Percentiles rank a stretch among this genome's conserved stretches.
These are phyloP conservation scores for Rhypophila decipiens DNA, from an alignment of 495 filamentous ascomycete genomes.

Conservation along the genomic window DNA sequence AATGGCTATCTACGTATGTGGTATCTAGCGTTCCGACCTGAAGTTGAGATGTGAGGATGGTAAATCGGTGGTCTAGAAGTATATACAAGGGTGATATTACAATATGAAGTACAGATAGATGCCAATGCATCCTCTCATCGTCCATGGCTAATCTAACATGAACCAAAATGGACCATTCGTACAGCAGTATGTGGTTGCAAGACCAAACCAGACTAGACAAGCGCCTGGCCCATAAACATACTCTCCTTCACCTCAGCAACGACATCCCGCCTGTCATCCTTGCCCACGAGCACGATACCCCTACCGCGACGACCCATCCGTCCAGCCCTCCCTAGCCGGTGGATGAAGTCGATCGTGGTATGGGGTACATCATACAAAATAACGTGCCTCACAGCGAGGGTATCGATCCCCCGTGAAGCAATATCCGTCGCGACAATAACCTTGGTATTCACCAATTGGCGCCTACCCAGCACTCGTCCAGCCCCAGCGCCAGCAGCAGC, in stretches of 20 bases:
- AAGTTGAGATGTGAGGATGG: too few species aligned
- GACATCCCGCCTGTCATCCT: constrained; percentile 80
- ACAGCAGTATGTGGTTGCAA: too few species aligned
- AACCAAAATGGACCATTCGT: too few species aligned
- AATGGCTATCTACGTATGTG: too few species aligned
- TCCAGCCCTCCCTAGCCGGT: constrained; percentile 83
- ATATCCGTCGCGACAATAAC: constrained; percentile 93
- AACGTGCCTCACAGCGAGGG: constrained; percentile 82
- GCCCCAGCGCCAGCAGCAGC: constrained; percentile 10
- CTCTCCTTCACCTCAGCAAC: constrained; percentile 88
- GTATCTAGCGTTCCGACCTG: too few species aligned
- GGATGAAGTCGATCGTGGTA: constrained; percentile 94
- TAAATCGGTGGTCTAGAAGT: too few species aligned
- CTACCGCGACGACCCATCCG: constrained; percentile 88
- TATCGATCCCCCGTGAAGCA: constrained; percentile 89
- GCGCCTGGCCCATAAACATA: constrained; percentile 85
- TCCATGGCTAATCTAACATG: too few species aligned
- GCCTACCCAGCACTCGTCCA: constrained; percentile 15
- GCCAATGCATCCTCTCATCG: too few species aligned
- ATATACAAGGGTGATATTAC: too few species aligned
- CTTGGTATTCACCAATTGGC: constrained; percentile 58
- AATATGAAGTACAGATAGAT: too few species aligned
- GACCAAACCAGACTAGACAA: too few species aligned
- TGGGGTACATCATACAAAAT: constrained; percentile 94
- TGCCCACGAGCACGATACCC: constrained; percentile 85